Conservation (phyloP, 495 filamentous ascomycete species). For the Daldinia vernicosa region DNA sequence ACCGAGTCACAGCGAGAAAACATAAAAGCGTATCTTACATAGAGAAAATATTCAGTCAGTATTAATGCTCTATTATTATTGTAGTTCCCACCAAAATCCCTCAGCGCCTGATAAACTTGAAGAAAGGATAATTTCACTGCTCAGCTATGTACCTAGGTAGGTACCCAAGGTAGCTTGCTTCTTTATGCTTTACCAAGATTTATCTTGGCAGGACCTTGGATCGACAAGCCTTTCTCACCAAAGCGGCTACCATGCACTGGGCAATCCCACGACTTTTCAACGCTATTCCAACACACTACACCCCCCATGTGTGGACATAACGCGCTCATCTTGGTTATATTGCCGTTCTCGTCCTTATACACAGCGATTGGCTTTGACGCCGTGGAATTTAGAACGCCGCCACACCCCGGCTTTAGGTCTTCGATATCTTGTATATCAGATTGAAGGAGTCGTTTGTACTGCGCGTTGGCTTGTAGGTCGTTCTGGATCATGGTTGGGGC, state of each 20-base stretch:
- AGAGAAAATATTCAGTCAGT: not conserved
- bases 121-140: not conserved
- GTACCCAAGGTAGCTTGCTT: no score
- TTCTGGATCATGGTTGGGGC: constrained; percentile 51
- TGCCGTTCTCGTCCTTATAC: constrained; percentile 65
- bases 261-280: constrained; percentile 66
- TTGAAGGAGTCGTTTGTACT: constrained; percentile 65
- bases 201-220: constrained; percentile 61
- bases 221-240: constrained; percentile 59
- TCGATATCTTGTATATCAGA: constrained; percentile 67
- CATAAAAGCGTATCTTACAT: not conserved
- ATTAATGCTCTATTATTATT: not conserved
- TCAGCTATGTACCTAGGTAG: no score
- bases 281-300: constrained; percentile 64
- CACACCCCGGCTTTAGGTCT: constrained; percentile 56
- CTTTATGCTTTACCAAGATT: constrained; percentile 35
- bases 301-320: constrained; percentile 66
- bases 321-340: constrained; percentile 59
- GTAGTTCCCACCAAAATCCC: no score
- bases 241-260: constrained; percentile 66
- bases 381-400: constrained; percentile 61
- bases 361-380: constrained; percentile 59
- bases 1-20: not conserved
- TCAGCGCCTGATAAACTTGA: not conserved
- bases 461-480: constrained; percentile 63